Evolutionary conservation across 768 basidiomycete genomes (phyloP), one percentile per base, ranked within the genome.

Genomic region (Lepiota venenata): DNA sequence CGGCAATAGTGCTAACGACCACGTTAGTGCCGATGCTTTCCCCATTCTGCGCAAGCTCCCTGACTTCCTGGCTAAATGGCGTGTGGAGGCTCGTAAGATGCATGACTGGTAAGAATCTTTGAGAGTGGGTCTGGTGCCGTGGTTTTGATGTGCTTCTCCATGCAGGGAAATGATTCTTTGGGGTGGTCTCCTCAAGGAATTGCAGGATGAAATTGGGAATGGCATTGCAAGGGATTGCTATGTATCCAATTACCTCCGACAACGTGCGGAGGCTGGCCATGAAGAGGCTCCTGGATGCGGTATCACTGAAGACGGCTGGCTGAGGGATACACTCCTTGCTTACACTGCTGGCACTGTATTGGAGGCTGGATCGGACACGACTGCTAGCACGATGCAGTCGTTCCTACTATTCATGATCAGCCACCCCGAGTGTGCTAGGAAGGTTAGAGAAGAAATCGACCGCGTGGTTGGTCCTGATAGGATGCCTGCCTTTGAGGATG

Each of bases 311-410:
- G 66, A 64, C 47, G 64, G 62, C 15, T 68, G 66, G 67, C 58
- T 68, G 41, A 63, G 58, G 36, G 67, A 68, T 50, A 66, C 62
- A 25, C 47, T 68, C 18, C 50, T 68, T 11, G 62, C 66, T 11
- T 68, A 66, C 45, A 63, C 62, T 9, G 67, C 64, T 12, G 67
- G 58, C 7, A 61, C 64, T 0, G 62, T 66, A 9, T 63, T 68
- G 20, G 67, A 68, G 45, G 68, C 66, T 7, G 68, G 66, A 15
- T 63, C 65, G 6, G 68, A 69, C 41, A 69, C 68, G 8, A 64
- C 62, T 1, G 60, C 66, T 9, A 61, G 59, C 20, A 61, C 64
- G 21, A 61, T 69, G 40, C 61, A 61, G 36, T 49, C 62, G 10
- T 63, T 67, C 44, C 38, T 71, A 25, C 60, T 66, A 1, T 60